Evolutionary conservation across 805 yeast species (phyloP).

Genomic region (Komagataella populi): DNA sequence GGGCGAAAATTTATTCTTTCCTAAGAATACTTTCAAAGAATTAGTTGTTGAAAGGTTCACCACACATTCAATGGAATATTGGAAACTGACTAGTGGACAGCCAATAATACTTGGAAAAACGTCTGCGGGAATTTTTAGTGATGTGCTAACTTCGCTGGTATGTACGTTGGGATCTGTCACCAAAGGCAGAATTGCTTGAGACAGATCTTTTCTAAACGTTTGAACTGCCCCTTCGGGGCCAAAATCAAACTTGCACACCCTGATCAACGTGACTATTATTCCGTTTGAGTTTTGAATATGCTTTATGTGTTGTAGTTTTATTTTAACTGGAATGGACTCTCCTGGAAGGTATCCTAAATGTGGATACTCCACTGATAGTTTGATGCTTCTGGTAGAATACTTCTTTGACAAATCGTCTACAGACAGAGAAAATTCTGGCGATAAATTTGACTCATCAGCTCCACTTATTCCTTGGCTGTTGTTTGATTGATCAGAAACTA

Average conservation of each 20-base stretch:
- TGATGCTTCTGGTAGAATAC: constrained; percentile 4
- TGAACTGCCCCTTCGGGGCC: constrained; percentile 49
- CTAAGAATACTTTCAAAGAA: constrained; percentile 6
- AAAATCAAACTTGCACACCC: constrained; percentile 60
- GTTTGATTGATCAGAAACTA: constrained; percentile 13
- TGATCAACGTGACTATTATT: constrained; percentile 61
- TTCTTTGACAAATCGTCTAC: constrained; percentile 3
- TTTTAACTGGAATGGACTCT: constrained; percentile 61
- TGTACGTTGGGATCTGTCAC: constrained; percentile 60
- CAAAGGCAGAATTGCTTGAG: constrained; percentile 65
- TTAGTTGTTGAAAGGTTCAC: constrained; percentile 57
- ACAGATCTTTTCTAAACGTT: constrained; percentile 72
- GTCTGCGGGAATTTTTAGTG: constrained; percentile 67
- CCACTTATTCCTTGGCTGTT: background rate
- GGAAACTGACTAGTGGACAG: constrained; percentile 61
- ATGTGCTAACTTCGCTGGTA: constrained; percentile 42
- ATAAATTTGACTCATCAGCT: constrained; percentile 3
- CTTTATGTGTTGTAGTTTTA: constrained; percentile 57
- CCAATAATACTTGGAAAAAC: constrained; percentile 75
- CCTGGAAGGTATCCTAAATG: constrained; percentile 68
- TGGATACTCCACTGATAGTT: constrained; percentile 31
- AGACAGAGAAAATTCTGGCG: background rate
- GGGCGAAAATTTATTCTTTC: background rate
- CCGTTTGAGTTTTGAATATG: constrained; percentile 59
- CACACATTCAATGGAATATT: constrained; percentile 72